Base-by-base conservation (phyloP, 345 rosid species). In the Populus davidiana region DNA sequence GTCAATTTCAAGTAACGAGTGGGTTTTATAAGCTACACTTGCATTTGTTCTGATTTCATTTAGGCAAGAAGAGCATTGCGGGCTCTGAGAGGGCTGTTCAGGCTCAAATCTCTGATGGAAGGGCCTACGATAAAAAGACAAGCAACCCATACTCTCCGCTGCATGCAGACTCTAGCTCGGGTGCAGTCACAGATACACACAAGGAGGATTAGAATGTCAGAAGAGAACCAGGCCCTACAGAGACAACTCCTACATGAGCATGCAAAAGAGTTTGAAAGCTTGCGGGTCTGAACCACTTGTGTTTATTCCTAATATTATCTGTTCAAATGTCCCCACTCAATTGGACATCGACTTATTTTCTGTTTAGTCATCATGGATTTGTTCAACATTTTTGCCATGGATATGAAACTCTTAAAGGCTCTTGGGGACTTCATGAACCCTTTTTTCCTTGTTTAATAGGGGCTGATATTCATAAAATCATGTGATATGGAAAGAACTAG, bases 181-280 rank as follows among this genome's bases (percentile, higher is more conserved):
- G 91, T 94, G 74, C 99, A 94, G 77, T 87, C 94, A 68, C 99
- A 94, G 75, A 90, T 96, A 82, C 89, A 88, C 63, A 79, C 87
- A 21, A 85, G 97, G 82, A 96, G 99, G 79, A 75, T 89, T 73
- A 88, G 94, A 80, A 90, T 92, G 95, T 82, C 89, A 1, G 98
- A 96, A 83, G 98, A 96, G 90, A 96, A 92, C 84, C 97, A 88
- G 71, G 94, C 96, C 77, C 92, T 93, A 39, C 99, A 92, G 85
- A 88, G 83, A 50, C 99, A 96, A 85, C 90, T 93, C 39, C 84
- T 92, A 79, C 97, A 93, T 81, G 90, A 96, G 73, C 97, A 93
- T 80, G 97, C 93, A 13, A 90, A 89, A 79, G 98, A 96, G 86
- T 81, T 93, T 54, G 94, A 88, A 76, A 91, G 86, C 76, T 78